phyloP scores from a whole-genome alignment of 2,329 filamentous ascomycete species.

The Ophiostoma montium region DNA sequence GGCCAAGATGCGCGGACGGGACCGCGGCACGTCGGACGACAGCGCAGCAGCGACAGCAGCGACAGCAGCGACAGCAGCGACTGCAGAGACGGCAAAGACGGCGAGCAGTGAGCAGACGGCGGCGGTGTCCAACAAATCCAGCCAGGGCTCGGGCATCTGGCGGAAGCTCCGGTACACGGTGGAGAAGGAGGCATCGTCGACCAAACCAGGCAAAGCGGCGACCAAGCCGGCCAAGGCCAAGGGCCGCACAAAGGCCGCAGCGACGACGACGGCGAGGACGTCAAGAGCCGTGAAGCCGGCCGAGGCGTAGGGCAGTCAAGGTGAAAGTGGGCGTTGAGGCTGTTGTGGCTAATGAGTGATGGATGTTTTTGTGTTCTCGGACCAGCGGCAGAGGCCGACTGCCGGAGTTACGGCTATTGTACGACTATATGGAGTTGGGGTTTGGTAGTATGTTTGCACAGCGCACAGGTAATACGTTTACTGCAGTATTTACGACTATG shows the following conservation, averaged over 20 bases:
- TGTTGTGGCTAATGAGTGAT: too few species aligned
- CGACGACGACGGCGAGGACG: not conserved
- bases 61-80: not conserved
- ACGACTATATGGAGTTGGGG: too few species aligned
- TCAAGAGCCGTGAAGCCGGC: not conserved
- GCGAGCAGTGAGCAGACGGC: not conserved
- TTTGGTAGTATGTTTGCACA: too few species aligned
- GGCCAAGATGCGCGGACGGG: conserved; percentile 33
- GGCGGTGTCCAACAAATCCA: not conserved
- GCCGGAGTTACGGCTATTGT: too few species aligned
- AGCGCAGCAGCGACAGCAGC: not conserved
- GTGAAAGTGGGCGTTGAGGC: not conserved
- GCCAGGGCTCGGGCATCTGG: conserved; percentile 13
- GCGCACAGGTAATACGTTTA: too few species aligned
- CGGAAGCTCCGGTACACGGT: conserved; percentile 12
- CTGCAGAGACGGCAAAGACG: too few species aligned
- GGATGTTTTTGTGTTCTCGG: too few species aligned
- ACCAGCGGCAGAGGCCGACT: too few species aligned
- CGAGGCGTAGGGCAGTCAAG: not conserved
- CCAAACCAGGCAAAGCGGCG: not conserved
- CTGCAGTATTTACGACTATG: too few species aligned
- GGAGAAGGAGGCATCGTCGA: not conserved
- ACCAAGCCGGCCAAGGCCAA: conserved; percentile 5
- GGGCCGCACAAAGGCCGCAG: not conserved
- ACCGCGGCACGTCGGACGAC: not conserved